Conservation (phyloP, 225 moss, liverwort and hornwort genomes). For the Sphagnum contortum region DNA sequence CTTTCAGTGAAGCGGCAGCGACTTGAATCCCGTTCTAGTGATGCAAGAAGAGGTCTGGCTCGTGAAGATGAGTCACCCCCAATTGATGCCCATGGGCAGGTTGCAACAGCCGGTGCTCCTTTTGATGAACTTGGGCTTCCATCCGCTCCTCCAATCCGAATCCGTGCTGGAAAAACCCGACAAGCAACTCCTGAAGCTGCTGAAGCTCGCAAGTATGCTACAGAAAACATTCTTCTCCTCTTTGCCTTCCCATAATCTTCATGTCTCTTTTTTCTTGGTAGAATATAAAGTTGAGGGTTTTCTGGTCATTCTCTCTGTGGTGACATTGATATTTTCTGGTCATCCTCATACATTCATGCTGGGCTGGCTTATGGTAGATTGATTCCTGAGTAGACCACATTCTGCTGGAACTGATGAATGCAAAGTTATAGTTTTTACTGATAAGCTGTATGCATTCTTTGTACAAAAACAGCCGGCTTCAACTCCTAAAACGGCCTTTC, state of each 20-base stretch:
- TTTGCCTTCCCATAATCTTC: not conserved
- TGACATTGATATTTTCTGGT: no score
- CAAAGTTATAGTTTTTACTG: no score
- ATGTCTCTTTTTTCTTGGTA: not conserved
- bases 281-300: not conserved
- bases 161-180: slow-evolving; percentile 45
- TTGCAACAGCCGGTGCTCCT: slow-evolving; percentile 66
- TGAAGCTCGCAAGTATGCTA: slow-evolving; percentile 46
- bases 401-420: no score
- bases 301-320: no score
- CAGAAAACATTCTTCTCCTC: not conserved
- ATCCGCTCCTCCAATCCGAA: slow-evolving; percentile 31
- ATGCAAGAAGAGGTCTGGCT: slow-evolving; percentile 18
- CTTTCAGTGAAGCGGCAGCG: slow-evolving; percentile 61
- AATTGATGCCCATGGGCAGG: slow-evolving; percentile 61
- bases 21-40: slow-evolving; percentile 53
- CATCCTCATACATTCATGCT: not conserved
- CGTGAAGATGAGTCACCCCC: slow-evolving; percentile 39
- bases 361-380: slow-evolving; percentile 5
- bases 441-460: no score
- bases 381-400: no score
- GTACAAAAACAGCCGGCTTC: slow-evolving; percentile 34
- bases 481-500: slow-evolving; percentile 70
- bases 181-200: slow-evolving; percentile 37
- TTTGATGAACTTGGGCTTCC: slow-evolving; percentile 52